phyloP scores from a whole-genome alignment of 768 basidiomycete species.

The Trametes gibbosa region DNA sequence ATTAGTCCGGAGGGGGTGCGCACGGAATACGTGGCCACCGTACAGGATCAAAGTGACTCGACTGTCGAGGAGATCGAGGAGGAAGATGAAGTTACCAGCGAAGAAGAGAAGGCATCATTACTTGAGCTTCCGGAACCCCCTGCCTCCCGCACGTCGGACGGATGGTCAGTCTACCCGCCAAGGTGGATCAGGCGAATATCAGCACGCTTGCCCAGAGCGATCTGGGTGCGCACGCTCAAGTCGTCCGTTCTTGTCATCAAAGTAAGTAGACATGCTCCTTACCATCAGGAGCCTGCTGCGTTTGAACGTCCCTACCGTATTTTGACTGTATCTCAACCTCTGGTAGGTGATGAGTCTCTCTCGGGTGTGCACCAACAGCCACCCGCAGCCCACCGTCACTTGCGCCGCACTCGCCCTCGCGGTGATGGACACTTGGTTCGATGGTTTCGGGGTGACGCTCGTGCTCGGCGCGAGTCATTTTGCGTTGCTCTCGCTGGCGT shows the following conservation, averaged over 20 bases:
- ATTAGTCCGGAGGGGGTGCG: slow-evolving; percentile 3
- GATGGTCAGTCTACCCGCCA: neutral
- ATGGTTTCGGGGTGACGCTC: slow-evolving; percentile 36
- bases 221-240: slow-evolving; percentile 33
- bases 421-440: slow-evolving; percentile 46
- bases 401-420: slow-evolving; percentile 36
- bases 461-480: slow-evolving; percentile 42
- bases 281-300: neutral
- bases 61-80: slow-evolving; percentile 7
- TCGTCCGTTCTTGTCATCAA: slow-evolving; percentile 36
- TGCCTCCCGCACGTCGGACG: neutral
- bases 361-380: slow-evolving; percentile 26
- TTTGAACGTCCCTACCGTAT: neutral
- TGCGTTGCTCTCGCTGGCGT: slow-evolving; percentile 24
- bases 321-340: neutral
- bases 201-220: slow-evolving; percentile 17
- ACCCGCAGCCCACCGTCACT: slow-evolving; percentile 26
- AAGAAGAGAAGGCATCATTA: neutral
- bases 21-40: neutral
- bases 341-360: slow-evolving; percentile 25
- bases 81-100: neutral
- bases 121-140: neutral
- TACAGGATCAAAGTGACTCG: slow-evolving; percentile 3
- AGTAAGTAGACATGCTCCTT: slow-evolving; percentile 22
- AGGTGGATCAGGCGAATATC: slow-evolving; percentile 5